These are phyloP conservation scores for Mortierella sp. DNA, from an alignment of 371 early-diverging fungal species.

Conservation along the genomic window DNA sequence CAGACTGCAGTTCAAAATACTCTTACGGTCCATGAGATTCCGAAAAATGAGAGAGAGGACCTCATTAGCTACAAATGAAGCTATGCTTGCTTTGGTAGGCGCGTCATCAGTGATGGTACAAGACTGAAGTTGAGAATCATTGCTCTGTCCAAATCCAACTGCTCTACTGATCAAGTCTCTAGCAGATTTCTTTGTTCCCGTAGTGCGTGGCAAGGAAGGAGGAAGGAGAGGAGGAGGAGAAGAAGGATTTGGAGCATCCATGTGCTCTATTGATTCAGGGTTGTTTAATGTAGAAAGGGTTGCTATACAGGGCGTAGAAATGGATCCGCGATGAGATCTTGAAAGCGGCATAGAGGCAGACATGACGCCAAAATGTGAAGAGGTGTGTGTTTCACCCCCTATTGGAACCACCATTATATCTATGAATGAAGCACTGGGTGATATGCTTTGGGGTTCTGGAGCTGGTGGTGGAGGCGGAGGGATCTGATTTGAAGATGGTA, in stretches of 20 bases:
- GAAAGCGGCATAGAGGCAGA: background rate
- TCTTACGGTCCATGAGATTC: conserved; percentile 44
- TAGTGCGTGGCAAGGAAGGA: background rate
- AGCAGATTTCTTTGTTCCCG: conserved; percentile 17
- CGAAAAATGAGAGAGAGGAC: conserved; percentile 35
- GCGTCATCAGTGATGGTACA: background rate
- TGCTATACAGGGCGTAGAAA: conserved; percentile 23
- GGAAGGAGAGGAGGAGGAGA: background rate
- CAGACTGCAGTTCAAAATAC: conserved; percentile 46
- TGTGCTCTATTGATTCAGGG: background rate
- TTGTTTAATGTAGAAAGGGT: background rate
- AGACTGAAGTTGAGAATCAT: background rate
- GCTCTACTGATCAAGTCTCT: conserved; percentile 11
- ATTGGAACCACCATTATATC: background rate
- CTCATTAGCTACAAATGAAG: conserved; percentile 28
- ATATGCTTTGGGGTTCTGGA: background rate
- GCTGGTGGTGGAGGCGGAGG: background rate
- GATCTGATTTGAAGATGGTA: background rate
- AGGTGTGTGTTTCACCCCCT: background rate
- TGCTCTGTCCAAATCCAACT: conserved; percentile 12
- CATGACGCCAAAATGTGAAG: background rate
- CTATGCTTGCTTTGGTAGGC: conserved; percentile 12
- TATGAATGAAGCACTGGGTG: no score
- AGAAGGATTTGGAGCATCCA: background rate
- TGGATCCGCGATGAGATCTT: conserved; percentile 21